These are phyloP conservation scores for Monoraphidium neglectum DNA, from an alignment of 139 green algal genomes.

Conservation along the genomic window DNA sequence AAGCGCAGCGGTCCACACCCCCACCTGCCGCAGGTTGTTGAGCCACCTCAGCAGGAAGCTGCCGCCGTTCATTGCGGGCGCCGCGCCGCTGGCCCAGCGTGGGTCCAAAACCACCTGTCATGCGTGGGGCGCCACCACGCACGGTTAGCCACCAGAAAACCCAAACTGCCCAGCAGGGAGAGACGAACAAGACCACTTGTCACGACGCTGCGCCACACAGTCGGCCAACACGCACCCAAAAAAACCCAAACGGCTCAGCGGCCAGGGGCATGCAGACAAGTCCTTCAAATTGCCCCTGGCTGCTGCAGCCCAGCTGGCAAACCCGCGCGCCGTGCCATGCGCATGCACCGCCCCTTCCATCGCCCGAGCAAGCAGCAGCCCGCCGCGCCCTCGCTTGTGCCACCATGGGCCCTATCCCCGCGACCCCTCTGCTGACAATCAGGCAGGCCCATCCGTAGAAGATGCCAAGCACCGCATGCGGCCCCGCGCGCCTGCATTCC, in stretches of 20 bases:
- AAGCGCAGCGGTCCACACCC: no score
- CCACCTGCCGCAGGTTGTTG: conserved; percentile 52
- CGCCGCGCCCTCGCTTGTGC: background rate
- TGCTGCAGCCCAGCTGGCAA: background rate
- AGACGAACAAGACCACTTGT: no score
- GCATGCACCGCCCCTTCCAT: background rate
- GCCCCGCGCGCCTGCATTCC: background rate
- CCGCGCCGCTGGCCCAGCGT: conserved; percentile 17
- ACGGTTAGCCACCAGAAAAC: no score
- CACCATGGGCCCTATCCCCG: background rate
- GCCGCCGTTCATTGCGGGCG: conserved; percentile 28
- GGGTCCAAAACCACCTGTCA: conserved; percentile 41
- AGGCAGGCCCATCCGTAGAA: background rate
- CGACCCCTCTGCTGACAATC: background rate
- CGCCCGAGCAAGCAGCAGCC: background rate
- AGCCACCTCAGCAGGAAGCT: conserved; percentile 47
- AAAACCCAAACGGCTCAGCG: no score
- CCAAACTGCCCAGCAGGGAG: no score
- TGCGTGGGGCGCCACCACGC: background rate
- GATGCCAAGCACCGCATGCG: background rate
- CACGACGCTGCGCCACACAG: no score
- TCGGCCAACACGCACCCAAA: no score
- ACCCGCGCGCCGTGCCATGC: background rate
- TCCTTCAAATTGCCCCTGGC: no score
- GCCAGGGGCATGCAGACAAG: no score